Evolutionary conservation across 179 eudicot species (phyloP).

Genomic region (Nepenthes alata): DNA sequence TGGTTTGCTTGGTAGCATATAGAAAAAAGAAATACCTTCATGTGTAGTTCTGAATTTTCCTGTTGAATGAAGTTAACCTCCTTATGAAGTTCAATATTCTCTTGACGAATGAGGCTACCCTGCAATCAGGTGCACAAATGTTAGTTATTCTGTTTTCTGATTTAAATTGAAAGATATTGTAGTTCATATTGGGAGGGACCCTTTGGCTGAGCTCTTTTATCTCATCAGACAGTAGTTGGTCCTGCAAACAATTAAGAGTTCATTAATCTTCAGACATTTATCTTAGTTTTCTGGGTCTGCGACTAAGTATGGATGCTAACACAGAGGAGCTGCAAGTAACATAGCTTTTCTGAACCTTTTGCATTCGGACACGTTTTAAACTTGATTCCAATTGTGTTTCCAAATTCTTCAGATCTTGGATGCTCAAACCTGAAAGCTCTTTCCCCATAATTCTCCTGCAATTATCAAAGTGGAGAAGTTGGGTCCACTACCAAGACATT

Average conservation of each 20-base stretch:
- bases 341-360: conserved; percentile 30
- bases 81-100: conserved; percentile 50
- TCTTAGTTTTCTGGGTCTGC: too few species aligned
- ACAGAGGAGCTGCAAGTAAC: too few species aligned
- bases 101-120: conserved; percentile 47
- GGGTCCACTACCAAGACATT: neutral
- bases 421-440: conserved; percentile 59
- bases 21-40: conserved; percentile 29
- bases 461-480: neutral
- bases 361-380: conserved; percentile 44
- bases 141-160: conserved; percentile 8
- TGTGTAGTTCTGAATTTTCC: conserved; percentile 41
- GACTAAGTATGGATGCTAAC: too few species aligned
- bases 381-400: conserved; percentile 63
- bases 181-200: conserved; percentile 24
- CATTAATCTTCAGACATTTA: neutral
- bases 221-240: conserved; percentile 42
- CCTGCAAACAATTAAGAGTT: conserved; percentile 34
- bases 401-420: conserved; percentile 52
- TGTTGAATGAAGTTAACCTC: conserved; percentile 30
- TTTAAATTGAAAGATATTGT: conserved; percentile 2
- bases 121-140: conserved; percentile 18
- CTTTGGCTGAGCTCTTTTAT: conserved; percentile 47
- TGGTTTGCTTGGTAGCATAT: neutral
- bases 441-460: conserved; percentile 75